Conservation (phyloP, 345 rosid species). For the Kernera saxatilis region DNA sequence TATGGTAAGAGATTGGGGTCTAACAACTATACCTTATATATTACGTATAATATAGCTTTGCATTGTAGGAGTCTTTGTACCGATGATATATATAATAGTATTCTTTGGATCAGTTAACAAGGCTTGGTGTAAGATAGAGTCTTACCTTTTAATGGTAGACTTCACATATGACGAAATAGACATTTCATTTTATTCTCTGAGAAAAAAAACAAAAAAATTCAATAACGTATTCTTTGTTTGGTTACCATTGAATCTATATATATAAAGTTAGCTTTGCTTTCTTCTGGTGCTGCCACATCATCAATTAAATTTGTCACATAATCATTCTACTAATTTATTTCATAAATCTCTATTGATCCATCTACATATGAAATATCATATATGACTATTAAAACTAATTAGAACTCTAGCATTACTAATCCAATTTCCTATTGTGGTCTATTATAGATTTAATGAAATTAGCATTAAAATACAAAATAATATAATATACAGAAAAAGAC, state of each 20-base stretch:
- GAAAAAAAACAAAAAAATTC: background rate
- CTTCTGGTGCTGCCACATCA: too few species aligned
- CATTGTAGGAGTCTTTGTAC: conserved; percentile 5
- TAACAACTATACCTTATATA: conserved; percentile 22
- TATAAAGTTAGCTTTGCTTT: too few species aligned
- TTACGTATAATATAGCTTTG: background rate
- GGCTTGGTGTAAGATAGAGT: background rate
- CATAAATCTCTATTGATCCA: too few species aligned
- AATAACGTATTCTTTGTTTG: background rate
- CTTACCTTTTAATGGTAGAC: background rate
- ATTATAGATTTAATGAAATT: too few species aligned
- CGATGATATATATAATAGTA: background rate
- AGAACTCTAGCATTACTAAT: too few species aligned
- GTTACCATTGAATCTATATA: background rate
- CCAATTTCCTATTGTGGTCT: too few species aligned
- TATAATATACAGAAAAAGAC: too few species aligned
- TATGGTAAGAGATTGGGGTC: conserved; percentile 16
- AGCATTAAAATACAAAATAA: too few species aligned
- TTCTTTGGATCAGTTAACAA: background rate
- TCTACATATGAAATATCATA: too few species aligned
- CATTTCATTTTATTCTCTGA: background rate
- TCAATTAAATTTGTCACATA: too few species aligned
- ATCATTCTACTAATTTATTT: too few species aligned
- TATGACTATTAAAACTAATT: too few species aligned
- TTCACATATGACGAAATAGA: background rate